Base-by-base conservation (phyloP, 768 basidiomycete genomes). In the Calvatia gigantea region DNA sequence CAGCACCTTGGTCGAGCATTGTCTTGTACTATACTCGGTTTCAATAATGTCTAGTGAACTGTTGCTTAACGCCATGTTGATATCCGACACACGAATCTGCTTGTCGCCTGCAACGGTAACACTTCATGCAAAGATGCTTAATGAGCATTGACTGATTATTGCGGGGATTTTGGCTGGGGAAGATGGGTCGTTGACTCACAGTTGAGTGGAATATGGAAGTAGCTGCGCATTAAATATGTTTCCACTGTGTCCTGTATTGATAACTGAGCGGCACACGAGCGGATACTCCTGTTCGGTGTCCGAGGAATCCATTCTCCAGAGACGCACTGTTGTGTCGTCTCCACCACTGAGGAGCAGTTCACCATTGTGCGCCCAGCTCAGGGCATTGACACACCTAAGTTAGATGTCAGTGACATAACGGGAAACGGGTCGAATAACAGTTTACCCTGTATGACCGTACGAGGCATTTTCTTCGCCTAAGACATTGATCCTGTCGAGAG, bases 151-250 rank as follows among this genome's bases (percentile, higher is more conserved):
- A 62, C 61, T 29, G 38, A 33, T 44, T 58, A 58, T 32, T 60
- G 39, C 23, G 21, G 19, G 44, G n/a, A 32, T 15, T 38, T 5
- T 19, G 21, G 32, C 17, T 28, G 35, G 19, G 41, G 2, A 15
- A 28, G n/a, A 14, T 11, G 14, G 37, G 25, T 11, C 8, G 14
- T 33, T 19, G 25, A 51, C 82, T 74, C 68, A 91, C 83, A 95
- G 87, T 50, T 84, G 81, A n/a, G 85, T 80, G 9, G 90, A 89
- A 60, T 81, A 73, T 0, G 91, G 91, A 1, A 96, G 74, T 78
- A 91, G 86, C 43, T 89, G 83, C 0, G 81, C 84, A 60, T 86
- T 89, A 74, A 96, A 96, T 43, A 96, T 91, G 63, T 96, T 96
- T 11, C 79, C 83, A 43, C 72, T 78, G 67, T 96, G 93, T 2